Conservation (phyloP, 2,329 filamentous ascomycete genomes). For the Colletotrichum trifolii region DNA sequence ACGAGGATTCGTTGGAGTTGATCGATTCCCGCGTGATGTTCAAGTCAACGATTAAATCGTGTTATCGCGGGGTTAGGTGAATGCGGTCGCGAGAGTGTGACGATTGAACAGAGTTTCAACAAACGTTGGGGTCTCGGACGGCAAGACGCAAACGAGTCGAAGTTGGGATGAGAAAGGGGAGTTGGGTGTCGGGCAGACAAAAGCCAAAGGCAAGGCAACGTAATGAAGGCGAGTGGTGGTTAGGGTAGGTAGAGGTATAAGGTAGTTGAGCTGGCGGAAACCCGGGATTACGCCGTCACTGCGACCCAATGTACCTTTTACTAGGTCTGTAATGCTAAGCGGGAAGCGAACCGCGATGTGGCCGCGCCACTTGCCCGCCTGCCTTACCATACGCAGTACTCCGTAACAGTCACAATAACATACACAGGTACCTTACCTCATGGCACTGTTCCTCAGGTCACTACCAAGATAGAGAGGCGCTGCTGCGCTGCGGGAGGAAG, state of each 20-base stretch:
- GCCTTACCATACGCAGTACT: not conserved
- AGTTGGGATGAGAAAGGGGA: not conserved
- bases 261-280: constrained; percentile 21
- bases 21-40: too few relatives aligned
- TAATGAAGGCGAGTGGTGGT: constrained; percentile 9
- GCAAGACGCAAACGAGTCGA: not conserved
- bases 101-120: constrained; percentile 4
- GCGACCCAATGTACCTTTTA: not conserved
- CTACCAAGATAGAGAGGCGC: not conserved
- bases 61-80: not conserved
- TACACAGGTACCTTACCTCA: too few relatives aligned
- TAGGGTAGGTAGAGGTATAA: constrained; percentile 21
- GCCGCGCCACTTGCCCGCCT: constrained; percentile 10
- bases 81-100: not conserved
- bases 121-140: constrained; percentile 7
- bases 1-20: too few relatives aligned
- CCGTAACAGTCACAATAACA: not conserved
- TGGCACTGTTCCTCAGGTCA: too few relatives aligned
- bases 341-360: not conserved
- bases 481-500: not conserved
- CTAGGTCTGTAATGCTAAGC: not conserved
- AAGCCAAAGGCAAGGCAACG: not conserved
- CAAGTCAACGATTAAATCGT: not conserved
- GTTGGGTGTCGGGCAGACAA: not conserved
- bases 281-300: constrained; percentile 31